phyloP scores from a whole-genome alignment of 164 flowering plant genomes.

The Tinospora cordifolia region DNA sequence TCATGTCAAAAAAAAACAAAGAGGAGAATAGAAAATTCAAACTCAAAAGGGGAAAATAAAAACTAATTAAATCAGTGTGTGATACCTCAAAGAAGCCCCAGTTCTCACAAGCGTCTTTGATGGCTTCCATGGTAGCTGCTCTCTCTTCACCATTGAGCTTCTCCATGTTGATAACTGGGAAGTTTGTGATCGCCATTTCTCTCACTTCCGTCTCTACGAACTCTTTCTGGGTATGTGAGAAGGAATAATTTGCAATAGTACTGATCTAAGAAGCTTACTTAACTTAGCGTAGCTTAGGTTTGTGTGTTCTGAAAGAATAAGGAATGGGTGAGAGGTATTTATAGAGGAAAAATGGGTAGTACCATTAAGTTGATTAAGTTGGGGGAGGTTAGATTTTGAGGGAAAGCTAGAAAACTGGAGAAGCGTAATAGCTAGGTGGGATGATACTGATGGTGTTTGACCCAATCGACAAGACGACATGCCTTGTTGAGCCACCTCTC shows the following conservation, averaged over 20 bases:
- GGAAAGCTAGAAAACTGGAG: neutral
- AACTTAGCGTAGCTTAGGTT: too few relatives aligned
- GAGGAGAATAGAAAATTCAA: too few relatives aligned
- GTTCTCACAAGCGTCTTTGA: conserved; percentile 82
- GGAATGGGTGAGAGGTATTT: neutral
- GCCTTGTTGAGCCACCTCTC: neutral
- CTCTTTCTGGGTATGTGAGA: neutral
- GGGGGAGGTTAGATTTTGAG: neutral
- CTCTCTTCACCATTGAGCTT: conserved; percentile 64
- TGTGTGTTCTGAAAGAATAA: neutral
- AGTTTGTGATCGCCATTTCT: conserved; percentile 46
- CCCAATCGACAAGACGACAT: neutral
- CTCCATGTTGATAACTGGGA: conserved; percentile 74
- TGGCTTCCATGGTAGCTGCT: conserved; percentile 44
- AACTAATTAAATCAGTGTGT: too few relatives aligned
- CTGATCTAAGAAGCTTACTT: neutral
- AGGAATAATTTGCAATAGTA: too few relatives aligned
- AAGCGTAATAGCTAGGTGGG: too few relatives aligned
- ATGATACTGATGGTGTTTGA: neutral
- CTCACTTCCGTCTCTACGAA: too few relatives aligned
- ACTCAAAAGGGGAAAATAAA: neutral
- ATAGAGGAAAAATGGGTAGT: neutral
- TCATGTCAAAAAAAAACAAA: too few relatives aligned
- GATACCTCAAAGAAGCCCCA: conserved; percentile 98
- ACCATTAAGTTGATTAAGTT: too few relatives aligned